Conservation (phyloP, 2,329 filamentous ascomycete genomes). For the Fusarium clavum region DNA sequence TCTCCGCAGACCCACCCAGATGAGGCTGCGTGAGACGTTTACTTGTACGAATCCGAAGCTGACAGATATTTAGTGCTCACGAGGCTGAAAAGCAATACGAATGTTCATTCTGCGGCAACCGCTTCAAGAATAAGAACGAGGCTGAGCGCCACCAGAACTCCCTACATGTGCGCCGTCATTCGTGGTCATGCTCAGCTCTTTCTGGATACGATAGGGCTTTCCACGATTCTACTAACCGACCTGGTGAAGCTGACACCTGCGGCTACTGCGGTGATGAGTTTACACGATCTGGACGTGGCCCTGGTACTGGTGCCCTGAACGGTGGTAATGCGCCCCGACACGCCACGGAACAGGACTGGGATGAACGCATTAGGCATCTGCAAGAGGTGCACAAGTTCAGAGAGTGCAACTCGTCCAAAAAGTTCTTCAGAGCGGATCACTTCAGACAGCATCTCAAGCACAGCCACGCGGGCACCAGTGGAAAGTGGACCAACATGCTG, state of each 20-base stretch:
- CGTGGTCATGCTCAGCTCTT: constrained; percentile 95
- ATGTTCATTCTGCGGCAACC: constrained; percentile 90
- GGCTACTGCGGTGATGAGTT: constrained; percentile 98
- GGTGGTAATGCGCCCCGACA: constrained; percentile 55
- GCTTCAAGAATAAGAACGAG: constrained; percentile 99
- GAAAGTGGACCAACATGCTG: constrained; percentile 98
- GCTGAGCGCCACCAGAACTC: constrained; percentile 97
- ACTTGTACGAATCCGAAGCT: constrained; percentile 32
- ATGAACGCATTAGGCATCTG: constrained; percentile 85
- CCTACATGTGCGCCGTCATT: constrained; percentile 89
- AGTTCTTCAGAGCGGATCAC: constrained; percentile 97
- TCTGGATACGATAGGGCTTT: constrained; percentile 83
- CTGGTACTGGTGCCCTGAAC: constrained; percentile 49
- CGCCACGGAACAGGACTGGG: constrained; percentile 87
- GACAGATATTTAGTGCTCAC: constrained; percentile 71
- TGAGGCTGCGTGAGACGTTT: constrained; percentile 15
- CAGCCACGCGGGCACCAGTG: constrained; percentile 93
- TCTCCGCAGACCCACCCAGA: constrained; percentile 10
- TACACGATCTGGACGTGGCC: constrained; percentile 59
- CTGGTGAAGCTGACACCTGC: constrained; percentile 81
- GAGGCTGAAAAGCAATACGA: constrained; percentile 97
- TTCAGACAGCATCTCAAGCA: constrained; percentile 99
- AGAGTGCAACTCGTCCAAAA: constrained; percentile 98
- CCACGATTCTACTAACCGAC: constrained; percentile 78
- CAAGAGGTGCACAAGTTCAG: constrained; percentile 95